Evolutionary conservation across 164 flowering plant genomes (phyloP), one percentile per base, ranked within the genome.

Genomic region (Vitis riparia): DNA sequence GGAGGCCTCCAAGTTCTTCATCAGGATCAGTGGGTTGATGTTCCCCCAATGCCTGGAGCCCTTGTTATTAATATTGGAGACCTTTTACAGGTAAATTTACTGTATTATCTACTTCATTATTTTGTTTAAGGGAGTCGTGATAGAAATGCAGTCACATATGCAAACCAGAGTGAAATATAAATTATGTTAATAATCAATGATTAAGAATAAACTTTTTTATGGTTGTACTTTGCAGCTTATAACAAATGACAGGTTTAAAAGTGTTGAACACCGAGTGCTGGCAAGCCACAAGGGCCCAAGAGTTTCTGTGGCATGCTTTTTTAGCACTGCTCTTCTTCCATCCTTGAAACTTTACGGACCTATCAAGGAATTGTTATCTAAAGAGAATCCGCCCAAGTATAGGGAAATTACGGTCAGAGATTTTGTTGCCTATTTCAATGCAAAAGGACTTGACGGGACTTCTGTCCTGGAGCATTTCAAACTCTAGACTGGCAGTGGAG

Each of bases 1-100:
- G 80, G 80, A 27, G 80, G 80, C 11, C 80, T 77, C 52, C 80
- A 77, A 37, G 71, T 77, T 32, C 73, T 68, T 3, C 67, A 60
- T 23, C 11, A 73, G n/a, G 62, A 73, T 53, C 52, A 66, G 17
- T 77, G 76, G 76, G n/a, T 69, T 10, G 67, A 68, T 48, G 73
- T 77, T 1, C 51, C 68, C 14, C 68, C 64, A 0, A n/a, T 44
- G 13, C 70, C 68, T 10, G 76, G 73, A 29, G 73, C 67, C 29
- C 63, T 77, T 1, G 65, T 73, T 0, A 32, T 73, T 1, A 77
- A 73, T 62, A 55, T 69, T 13, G 80, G 80, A 61, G 74, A 73
- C 17, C 14, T 69, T 50, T 11, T 77, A 63, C 79, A 77, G 78
- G 83, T 66, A 47, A 9, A 27, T 9, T 17, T 0, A 15, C 1